These are phyloP conservation scores for Sphaceloma murrayae DNA, from an alignment of 2,329 filamentous ascomycete genomes.

Conservation along the genomic window DNA sequence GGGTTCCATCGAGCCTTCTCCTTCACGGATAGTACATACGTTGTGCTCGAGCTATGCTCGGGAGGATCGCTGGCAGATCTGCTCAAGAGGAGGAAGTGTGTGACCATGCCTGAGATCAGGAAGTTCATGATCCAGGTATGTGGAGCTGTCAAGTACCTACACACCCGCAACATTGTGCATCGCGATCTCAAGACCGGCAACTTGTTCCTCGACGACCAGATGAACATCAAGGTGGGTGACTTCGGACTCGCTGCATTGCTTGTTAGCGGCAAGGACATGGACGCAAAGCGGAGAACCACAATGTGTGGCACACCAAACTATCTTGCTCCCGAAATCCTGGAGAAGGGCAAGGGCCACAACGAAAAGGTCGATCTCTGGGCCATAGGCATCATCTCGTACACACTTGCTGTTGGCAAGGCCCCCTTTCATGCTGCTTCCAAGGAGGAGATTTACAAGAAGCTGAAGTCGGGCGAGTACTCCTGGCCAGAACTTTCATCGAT, in stretches of 20 bases:
- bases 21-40: constrained; percentile 79
- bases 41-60: constrained; percentile 86
- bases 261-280: constrained; percentile 83
- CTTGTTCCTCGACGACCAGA: constrained; percentile 83
- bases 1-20: constrained; percentile 92
- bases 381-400: constrained; percentile 95
- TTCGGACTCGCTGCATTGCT: constrained; percentile 90
- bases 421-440: constrained; percentile 90
- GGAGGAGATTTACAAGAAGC: constrained; percentile 69
- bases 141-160: constrained; percentile 96
- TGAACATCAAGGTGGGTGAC: constrained; percentile 98
- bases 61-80: constrained; percentile 97
- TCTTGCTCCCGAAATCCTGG: constrained; percentile 90
- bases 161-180: constrained; percentile 90
- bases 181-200: constrained; percentile 97
- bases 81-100: constrained; percentile 80
- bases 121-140: constrained; percentile 92
- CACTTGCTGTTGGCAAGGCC: constrained; percentile 90
- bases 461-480: constrained; percentile 63
- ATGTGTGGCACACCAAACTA: constrained; percentile 97
- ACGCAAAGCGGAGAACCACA: constrained; percentile 71
- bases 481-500: constrained; percentile 62
- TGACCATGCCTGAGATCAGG: constrained; percentile 88
- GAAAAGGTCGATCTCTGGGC: constrained; percentile 99
- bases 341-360: constrained; percentile 91